Percentiles rank a stretch among this genome's conserved stretches.
phyloP scores from a whole-genome alignment of 768 basidiomycete species.

The Hemileccinum impolitum region DNA sequence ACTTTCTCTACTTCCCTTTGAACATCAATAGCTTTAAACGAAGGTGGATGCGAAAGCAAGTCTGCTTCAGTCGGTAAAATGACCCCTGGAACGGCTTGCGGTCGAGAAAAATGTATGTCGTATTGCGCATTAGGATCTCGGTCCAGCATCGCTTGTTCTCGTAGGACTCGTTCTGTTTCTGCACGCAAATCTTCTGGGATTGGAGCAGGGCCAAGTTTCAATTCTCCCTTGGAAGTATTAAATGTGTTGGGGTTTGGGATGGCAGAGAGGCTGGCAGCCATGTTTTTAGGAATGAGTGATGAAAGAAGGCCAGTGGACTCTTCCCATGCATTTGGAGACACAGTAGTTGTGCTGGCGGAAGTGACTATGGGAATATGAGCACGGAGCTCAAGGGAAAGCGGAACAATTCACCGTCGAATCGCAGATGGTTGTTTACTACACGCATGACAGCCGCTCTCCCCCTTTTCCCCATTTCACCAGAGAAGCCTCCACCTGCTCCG shows the following conservation, averaged over 20 bases:
- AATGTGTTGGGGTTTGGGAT: conserved; percentile 66
- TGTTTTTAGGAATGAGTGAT: conserved; percentile 65
- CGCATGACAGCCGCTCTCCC: conserved; percentile 89
- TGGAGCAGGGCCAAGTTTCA: conserved; percentile 85
- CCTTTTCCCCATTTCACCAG: conserved; percentile 77
- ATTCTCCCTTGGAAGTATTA: conserved; percentile 68
- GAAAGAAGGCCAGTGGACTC: conserved; percentile 83
- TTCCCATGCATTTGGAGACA: conserved; percentile 71
- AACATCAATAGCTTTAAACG: conserved; percentile 84
- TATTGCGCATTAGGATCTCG: conserved; percentile 64
- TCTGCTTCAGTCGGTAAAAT: conserved; percentile 67
- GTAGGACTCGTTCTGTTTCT: conserved; percentile 75
- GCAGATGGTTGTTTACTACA: conserved; percentile 90
- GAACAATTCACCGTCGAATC: conserved; percentile 71
- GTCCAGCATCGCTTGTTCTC: conserved; percentile 79
- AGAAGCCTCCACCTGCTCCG: conserved; percentile 75
- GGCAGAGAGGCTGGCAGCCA: conserved; percentile 31
- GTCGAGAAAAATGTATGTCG: conserved; percentile 55
- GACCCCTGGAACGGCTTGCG: conserved; percentile 50
- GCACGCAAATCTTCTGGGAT: conserved; percentile 74
- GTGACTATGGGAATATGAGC: conserved; percentile 51
- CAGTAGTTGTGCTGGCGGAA: conserved; percentile 59
- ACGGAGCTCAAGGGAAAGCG: conserved; percentile 2
- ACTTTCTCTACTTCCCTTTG: conserved; percentile 88
- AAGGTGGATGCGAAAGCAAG: conserved; percentile 73